A percentile compares a stretch with the other conserved stretches of the same genome.
Evolutionary conservation across 306 rosid species (phyloP).

Genomic region (Vachellia pachyceras): DNA sequence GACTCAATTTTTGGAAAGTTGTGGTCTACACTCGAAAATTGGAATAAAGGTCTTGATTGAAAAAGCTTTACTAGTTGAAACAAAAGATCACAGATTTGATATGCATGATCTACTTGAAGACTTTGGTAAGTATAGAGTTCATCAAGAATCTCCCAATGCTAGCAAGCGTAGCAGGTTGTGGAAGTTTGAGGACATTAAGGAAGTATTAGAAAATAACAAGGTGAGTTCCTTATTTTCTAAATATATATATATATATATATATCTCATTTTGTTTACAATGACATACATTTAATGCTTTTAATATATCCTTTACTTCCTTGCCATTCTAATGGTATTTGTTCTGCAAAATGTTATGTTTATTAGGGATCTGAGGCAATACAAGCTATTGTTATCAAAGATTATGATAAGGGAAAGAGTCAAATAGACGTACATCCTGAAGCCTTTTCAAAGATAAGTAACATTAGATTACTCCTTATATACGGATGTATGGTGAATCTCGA

Average conservation of each 20-base stretch:
- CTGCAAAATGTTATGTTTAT: background rate
- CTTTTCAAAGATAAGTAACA: background rate
- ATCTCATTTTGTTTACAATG: background rate
- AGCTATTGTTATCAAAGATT: background rate
- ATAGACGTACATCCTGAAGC: background rate
- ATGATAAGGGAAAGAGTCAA: fast-evolving
- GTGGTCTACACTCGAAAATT: background rate
- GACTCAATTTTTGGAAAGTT: background rate
- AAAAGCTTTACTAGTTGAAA: background rate
- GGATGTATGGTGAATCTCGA: fast-evolving
- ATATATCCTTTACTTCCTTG: background rate
- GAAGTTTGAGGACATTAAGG: background rate
- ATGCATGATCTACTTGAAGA: background rate
- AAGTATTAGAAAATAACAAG: background rate
- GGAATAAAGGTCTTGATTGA: background rate
- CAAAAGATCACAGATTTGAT: background rate
- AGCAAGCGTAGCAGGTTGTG: background rate
- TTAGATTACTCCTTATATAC: background rate
- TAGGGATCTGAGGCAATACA: background rate
- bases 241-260: too few species aligned
- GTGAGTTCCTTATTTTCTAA: background rate
- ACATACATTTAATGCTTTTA: background rate
- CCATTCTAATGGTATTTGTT: background rate
- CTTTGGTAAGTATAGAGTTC: background rate
- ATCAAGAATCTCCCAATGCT: background rate